Evolutionary conservation across 2,329 filamentous ascomycete species (phyloP).

Genomic region (Trichoderma aggressivum): DNA sequence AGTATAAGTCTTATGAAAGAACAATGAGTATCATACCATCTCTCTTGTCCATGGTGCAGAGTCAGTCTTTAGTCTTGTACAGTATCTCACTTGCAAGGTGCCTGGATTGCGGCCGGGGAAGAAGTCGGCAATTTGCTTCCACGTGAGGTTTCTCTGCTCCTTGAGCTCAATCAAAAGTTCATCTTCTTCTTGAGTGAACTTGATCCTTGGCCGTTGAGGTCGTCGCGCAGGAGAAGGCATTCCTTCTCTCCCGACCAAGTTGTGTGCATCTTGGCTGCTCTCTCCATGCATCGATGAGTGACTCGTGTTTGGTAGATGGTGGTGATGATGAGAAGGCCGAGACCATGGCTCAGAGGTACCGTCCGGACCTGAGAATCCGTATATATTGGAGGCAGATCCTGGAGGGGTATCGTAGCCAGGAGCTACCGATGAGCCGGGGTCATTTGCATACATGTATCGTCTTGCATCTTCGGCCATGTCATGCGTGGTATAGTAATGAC

Average conservation of each 20-base stretch:
- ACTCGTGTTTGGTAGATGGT: slow-evolving; percentile 71
- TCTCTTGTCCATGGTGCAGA: slow-evolving; percentile 92
- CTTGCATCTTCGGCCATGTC: background rate
- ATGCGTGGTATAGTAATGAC: background rate
- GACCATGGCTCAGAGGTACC: slow-evolving; percentile 35
- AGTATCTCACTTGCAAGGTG: slow-evolving; percentile 89
- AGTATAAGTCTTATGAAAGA: rapidly evolving
- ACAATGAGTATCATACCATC: slow-evolving; percentile 60
- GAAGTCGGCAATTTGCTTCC: slow-evolving; percentile 97
- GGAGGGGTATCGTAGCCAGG: slow-evolving; percentile 53
- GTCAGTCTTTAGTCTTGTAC: slow-evolving; percentile 91
- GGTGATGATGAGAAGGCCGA: slow-evolving; percentile 71
- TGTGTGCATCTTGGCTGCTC: slow-evolving; percentile 62
- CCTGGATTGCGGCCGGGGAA: slow-evolving; percentile 88
- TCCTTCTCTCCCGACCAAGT: slow-evolving; percentile 78
- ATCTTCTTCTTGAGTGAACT: slow-evolving; percentile 92
- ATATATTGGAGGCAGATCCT: slow-evolving; percentile 50
- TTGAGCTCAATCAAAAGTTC: slow-evolving; percentile 84
- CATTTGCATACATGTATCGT: background rate
- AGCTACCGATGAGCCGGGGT: slow-evolving; percentile 28
- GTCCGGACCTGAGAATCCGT: slow-evolving; percentile 42
- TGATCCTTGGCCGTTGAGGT: slow-evolving; percentile 83
- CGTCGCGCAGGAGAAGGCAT: slow-evolving; percentile 81
- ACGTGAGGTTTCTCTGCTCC: slow-evolving; percentile 90
- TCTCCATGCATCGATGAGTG: slow-evolving; percentile 62